Evolutionary conservation across 306 rosid genomes (phyloP), one percentile per base, ranked within the genome.

Genomic region (Cucumis melo): DNA sequence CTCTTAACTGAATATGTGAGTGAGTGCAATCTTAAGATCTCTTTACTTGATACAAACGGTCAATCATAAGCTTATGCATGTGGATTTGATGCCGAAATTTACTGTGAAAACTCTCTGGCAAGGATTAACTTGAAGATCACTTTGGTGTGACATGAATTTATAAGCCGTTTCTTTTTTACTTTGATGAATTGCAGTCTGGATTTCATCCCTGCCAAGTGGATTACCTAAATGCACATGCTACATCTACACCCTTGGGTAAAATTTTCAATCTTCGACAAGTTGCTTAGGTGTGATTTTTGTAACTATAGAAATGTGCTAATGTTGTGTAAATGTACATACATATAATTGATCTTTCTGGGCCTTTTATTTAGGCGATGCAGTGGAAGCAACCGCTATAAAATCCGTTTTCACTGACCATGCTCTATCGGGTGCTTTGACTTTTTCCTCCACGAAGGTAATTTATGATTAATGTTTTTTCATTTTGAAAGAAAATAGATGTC

Each of bases 361-460:
- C 72, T 62, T 61, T 63, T 70, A 76, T 78, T 72, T 85, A 91
- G 95, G 96, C 54, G 98, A 94, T 84, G 84, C 89, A 20, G 81
- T 89, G 56, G 97, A 94, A 89, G 97, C 93, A 51, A 89, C 78
- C 82, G 97, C 97, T 78, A 94, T 94, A 76, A 91, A 87, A 87
- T 87, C 90, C 50, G 15, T 88, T 34, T 94, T 90, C 77, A 74
- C 80, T 66, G 85, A 81, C 73, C 87, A 75, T 76, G 91, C 83
- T 71, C 74, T 71, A 74, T 88, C 91, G 3, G 88, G 94, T 81
- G 76, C 88, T 85, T 89, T 93, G 79, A 89, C 93, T 53, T 82
- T 91, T 76, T 93, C 97, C 70, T 93, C 97, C 67, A 88, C 98
- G n/a, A 93, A 93, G 97, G 98, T 93, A 90, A 82, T 29, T 4